Evolutionary conservation across 768 basidiomycete genomes (phyloP).

Genomic region (Naganishia vishniacii): DNA sequence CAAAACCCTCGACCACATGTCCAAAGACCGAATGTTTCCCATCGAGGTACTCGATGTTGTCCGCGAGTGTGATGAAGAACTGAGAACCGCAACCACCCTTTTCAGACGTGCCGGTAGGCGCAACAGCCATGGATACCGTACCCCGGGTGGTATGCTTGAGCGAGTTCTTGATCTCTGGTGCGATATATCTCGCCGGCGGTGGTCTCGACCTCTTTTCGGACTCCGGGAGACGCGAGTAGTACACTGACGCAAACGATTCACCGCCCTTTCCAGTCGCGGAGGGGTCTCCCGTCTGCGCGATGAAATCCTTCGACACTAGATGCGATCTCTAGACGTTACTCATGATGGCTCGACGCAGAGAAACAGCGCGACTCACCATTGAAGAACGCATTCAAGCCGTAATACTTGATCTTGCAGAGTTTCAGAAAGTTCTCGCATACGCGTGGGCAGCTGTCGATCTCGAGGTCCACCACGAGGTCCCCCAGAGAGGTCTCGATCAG

Average conservation of each 20-base stretch:
- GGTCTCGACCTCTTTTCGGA: constrained; percentile 48
- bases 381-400: constrained; percentile 95
- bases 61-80: constrained; percentile 89
- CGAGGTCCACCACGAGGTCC: constrained; percentile 92
- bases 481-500: constrained; percentile 94
- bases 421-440: constrained; percentile 96
- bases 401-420: constrained; percentile 93
- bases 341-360: not conserved
- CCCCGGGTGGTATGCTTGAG: constrained; percentile 80
- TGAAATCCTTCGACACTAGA: constrained; percentile 90
- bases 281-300: constrained; percentile 94
- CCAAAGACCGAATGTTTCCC: constrained; percentile 93
- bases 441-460: constrained; percentile 81
- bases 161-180: constrained; percentile 61
- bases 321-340: constrained; percentile 10
- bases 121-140: constrained; percentile 95
- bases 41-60: constrained; percentile 90
- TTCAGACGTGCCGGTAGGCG: constrained; percentile 57
- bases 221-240: constrained; percentile 28
- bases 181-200: constrained; percentile 67
- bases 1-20: constrained; percentile 86
- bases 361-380: constrained; percentile 62
- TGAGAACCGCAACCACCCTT: constrained; percentile 75
- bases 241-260: constrained; percentile 76
- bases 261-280: constrained; percentile 91